Conservation (phyloP, 2,329 filamentous ascomycete species). For the Chaetomiaceae sp. region DNA sequence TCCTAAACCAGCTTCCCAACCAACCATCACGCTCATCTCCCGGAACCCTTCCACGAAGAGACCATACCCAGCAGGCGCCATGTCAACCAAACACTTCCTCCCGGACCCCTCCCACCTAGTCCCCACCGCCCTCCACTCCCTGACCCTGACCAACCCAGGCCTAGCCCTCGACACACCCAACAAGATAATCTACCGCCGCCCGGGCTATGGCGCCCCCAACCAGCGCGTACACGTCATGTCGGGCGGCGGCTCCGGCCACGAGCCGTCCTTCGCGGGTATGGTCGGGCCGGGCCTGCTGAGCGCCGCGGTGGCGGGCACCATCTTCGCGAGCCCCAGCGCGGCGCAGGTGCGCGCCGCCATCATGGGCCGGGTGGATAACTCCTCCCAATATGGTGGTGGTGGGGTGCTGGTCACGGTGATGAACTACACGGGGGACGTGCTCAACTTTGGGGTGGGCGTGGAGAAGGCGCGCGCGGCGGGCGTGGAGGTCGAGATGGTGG, state of each 20-base stretch:
- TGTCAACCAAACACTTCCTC: constrained; percentile 78
- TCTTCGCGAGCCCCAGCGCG: constrained; percentile 68
- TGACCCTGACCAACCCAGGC: constrained; percentile 79
- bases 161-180: constrained; percentile 70
- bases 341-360: constrained; percentile 78
- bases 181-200: constrained; percentile 77
- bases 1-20: too few species aligned
- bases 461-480: constrained; percentile 84
- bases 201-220: constrained; percentile 33
- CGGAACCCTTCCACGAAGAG: not conserved
- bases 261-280: constrained; percentile 80
- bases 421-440: constrained; percentile 87
- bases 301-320: constrained; percentile 77
- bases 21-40: too few species aligned
- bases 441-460: constrained; percentile 90
- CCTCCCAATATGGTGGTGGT: not conserved
- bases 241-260: constrained; percentile 84
- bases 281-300: constrained; percentile 76
- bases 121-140: constrained; percentile 64
- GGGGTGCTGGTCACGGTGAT: constrained; percentile 88
- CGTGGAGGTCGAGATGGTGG: constrained; percentile 75
- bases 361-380: constrained; percentile 64
- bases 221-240: constrained; percentile 74
- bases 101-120: constrained; percentile 77
- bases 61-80: constrained; percentile 16